Conservation (phyloP, 1,284 basidiomycete species). For the Lentinus polychrous region DNA sequence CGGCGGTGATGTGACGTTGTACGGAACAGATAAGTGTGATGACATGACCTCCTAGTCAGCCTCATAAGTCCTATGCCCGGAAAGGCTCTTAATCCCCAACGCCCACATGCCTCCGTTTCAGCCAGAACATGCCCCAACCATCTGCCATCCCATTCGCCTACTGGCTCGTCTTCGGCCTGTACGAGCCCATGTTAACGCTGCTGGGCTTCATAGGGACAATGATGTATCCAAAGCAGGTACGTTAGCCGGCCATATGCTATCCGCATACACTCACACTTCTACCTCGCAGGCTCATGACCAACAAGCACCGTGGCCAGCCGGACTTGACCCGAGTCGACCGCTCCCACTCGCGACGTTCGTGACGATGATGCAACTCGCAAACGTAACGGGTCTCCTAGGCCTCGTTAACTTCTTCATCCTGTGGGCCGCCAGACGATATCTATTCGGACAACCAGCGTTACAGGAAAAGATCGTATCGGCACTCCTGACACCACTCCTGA, state of each 20-base stretch:
- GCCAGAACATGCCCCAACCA: neutral
- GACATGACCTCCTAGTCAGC: neutral
- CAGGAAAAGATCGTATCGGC: slow-evolving; percentile 63
- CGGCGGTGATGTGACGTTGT: neutral
- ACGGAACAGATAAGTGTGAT: neutral
- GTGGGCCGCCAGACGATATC: slow-evolving; percentile 48
- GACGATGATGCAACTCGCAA: slow-evolving; percentile 62
- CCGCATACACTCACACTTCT: neutral
- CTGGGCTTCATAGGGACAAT: slow-evolving; percentile 59
- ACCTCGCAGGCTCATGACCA: slow-evolving; percentile 52
- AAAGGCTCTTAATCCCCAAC: neutral
- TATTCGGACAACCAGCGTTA: slow-evolving; percentile 49
- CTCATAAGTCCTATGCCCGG: neutral
- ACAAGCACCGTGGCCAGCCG: slow-evolving; percentile 64
- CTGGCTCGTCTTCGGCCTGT: slow-evolving; percentile 63
- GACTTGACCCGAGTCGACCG: slow-evolving; percentile 35
- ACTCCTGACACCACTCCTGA: slow-evolving; percentile 56
- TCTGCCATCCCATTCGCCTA: slow-evolving; percentile 67
- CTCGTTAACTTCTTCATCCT: slow-evolving; percentile 63
- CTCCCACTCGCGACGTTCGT: slow-evolving; percentile 60
- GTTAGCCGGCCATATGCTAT: slow-evolving; percentile 13
- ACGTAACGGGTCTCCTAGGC: slow-evolving; percentile 68
- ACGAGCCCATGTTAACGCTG: slow-evolving; percentile 62
- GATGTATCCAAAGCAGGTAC: slow-evolving; percentile 60
- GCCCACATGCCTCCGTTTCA: neutral